phyloP scores from a whole-genome alignment of 2,329 filamentous ascomycete species.

The Cordyceps cateniannulata region DNA sequence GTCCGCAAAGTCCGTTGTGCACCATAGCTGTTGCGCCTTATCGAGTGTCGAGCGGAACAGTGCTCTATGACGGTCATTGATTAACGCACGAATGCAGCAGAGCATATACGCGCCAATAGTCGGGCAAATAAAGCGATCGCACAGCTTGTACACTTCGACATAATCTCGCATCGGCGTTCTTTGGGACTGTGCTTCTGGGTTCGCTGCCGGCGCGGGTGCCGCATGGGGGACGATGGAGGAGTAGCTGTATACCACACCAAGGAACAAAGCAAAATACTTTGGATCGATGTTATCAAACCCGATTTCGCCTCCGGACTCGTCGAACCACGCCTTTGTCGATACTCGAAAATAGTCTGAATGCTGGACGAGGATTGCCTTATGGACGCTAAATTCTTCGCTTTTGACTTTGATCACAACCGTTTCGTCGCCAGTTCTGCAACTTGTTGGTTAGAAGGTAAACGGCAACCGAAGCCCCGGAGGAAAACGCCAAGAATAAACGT shows the following conservation, averaged over 20 bases:
- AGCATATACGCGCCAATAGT: slow-evolving; percentile 24
- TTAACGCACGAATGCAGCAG: slow-evolving; percentile 24
- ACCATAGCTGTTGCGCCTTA: slow-evolving; percentile 21
- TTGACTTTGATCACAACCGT: slow-evolving; percentile 24
- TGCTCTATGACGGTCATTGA: slow-evolving; percentile 27
- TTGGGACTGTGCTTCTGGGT: slow-evolving; percentile 21
- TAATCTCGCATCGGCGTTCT: slow-evolving; percentile 26
- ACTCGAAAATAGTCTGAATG: slow-evolving; percentile 29
- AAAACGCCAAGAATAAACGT: slow-evolving; percentile 14
- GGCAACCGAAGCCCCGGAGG: not conserved
- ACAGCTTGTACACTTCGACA: slow-evolving; percentile 31
- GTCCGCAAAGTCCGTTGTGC: slow-evolving; percentile 30
- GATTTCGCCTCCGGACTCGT: slow-evolving; percentile 22
- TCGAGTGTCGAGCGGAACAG: slow-evolving; percentile 24
- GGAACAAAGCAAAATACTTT: slow-evolving; percentile 27
- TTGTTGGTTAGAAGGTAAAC: not conserved
- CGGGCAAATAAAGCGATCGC: slow-evolving; percentile 28
- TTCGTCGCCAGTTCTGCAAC: slow-evolving; percentile 23
- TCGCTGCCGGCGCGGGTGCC: slow-evolving; percentile 18
- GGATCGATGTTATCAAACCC: slow-evolving; percentile 28
- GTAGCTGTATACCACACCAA: slow-evolving; percentile 29
- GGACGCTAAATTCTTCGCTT: slow-evolving; percentile 24
- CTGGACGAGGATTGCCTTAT: slow-evolving; percentile 24
- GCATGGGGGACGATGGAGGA: slow-evolving; percentile 27
- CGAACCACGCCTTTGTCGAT: slow-evolving; percentile 22